These are phyloP conservation scores for Globisporangium abappressorium DNA, from an alignment of 352 stramenopile species.

Conservation along the genomic window DNA sequence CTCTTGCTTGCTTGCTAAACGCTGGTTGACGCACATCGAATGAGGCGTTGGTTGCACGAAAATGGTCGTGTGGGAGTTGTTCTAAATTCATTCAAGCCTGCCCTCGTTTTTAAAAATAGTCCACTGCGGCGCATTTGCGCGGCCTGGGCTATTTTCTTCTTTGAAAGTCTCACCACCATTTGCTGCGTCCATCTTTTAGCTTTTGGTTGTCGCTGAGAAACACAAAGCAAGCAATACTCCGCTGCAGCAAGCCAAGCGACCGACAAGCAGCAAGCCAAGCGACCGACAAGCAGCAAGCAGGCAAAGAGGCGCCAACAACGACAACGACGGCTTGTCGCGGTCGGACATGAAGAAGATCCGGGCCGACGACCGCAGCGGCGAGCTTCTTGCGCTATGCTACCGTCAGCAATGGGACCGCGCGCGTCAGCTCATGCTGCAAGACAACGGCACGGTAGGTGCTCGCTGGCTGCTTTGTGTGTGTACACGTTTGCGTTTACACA, in stretches of 20 bases:
- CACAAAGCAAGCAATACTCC: background rate
- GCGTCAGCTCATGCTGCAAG: constrained; percentile 11
- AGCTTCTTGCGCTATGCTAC: constrained; percentile 38
- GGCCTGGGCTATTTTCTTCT: background rate
- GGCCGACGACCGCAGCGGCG: constrained; percentile 30
- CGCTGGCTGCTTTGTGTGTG: background rate
- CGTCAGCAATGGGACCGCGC: constrained; percentile 35
- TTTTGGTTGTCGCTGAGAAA: background rate
- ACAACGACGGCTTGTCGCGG: background rate
- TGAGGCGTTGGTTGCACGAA: background rate
- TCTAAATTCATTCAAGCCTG: background rate
- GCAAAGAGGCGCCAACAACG: background rate
- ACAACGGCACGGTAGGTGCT: background rate
- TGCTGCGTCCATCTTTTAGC: background rate
- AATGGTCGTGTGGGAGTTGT: background rate
- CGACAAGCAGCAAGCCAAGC: background rate
- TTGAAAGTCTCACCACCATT: background rate
- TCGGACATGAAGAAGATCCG: constrained; percentile 23
- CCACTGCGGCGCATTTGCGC: too few relatives aligned
- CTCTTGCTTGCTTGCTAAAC: too few relatives aligned
- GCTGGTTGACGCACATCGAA: background rate
- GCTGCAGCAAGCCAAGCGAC: background rate
- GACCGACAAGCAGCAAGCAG: background rate
- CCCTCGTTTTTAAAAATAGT: background rate
- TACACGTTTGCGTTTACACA: background rate